Base-by-base conservation (phyloP, 2,329 filamentous ascomycete genomes). In the Magnaporthiopsis poae region DNA sequence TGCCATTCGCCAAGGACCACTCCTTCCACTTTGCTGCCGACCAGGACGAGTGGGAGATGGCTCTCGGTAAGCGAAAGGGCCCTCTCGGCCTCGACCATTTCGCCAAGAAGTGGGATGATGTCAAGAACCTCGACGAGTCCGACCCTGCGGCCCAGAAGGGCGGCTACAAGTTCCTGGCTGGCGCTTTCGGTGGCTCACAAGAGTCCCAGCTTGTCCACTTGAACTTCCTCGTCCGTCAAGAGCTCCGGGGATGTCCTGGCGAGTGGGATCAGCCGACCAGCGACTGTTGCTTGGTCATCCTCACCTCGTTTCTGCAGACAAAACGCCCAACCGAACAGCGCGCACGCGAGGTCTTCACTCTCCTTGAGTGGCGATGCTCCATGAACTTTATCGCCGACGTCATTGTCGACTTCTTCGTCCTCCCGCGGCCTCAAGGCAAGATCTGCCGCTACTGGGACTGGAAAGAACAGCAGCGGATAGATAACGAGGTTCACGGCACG, bases 371-470 rank as follows among this genome's bases (percentile, higher is more conserved):
- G 64, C 64, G 64, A 12, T 65, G 59, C 8, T 31, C 64, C 11
- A 61, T 61, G 59, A 65, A 65, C 60, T 62, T 62, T 27, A n/a
- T 65, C n/a, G 64, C 64, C 5, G 64, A 65, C 18, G 4, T 25
- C 25, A n/a, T 61, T 8, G 11, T 65, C 25, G 13, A 39, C 15
- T 62, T 61, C 27, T 36, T 65, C 29, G 25, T 29, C 18, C 13
- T 65, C 1, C 60, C 64, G 11, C 59, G 29, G 27, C 64, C 64
- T 7, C 64, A 65, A n/a, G 60, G 25, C 21, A 46, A 61, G 27
- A n/a, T 7, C 33, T 65, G 64, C 60, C 64, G 64, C 25, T 61
- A 65, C 29, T 65, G 64, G 64, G 31, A 65, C 36, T 65, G 64
- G 64, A 60, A 18, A 7, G n/a, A 15, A 3, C 64, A 65, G 27